Conservation (phyloP, 768 basidiomycete genomes). For the Lactifluus subvellereus region DNA sequence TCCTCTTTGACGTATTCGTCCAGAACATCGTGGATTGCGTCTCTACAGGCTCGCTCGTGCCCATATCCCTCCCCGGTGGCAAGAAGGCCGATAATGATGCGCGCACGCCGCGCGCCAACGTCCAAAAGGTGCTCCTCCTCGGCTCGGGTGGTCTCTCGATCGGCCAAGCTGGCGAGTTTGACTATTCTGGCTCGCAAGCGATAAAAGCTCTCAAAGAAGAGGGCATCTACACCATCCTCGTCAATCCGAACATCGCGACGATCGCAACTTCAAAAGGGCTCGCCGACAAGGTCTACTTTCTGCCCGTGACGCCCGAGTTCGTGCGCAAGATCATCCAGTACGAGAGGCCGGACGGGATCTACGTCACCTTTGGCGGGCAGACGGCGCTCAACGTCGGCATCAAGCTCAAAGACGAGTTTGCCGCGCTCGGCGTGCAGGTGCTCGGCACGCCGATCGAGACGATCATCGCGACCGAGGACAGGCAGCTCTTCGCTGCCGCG, state of each 20-base stretch:
- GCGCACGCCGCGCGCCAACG: constrained; percentile 64
- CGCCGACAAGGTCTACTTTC: constrained; percentile 99
- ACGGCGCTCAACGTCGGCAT: constrained; percentile 96
- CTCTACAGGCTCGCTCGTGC: constrained; percentile 45
- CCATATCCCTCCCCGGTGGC: constrained; percentile 72
- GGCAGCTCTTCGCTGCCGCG: constrained; percentile 87
- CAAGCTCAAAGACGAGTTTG: constrained; percentile 96
- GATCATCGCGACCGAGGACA: constrained; percentile 94
- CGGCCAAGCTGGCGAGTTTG: constrained; percentile 98
- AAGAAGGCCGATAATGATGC: constrained; percentile 76
- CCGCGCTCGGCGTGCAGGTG: constrained; percentile 80
- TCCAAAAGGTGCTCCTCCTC: constrained; percentile 92
- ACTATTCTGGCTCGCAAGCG: constrained; percentile 98
- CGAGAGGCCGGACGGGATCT: constrained; percentile 98
- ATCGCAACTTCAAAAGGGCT: constrained; percentile 96
- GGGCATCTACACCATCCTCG: constrained; percentile 97
- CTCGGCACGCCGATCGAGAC: constrained; percentile 97
- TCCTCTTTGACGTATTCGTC: constrained; percentile 97
- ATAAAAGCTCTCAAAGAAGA: constrained; percentile 99
- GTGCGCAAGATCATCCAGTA: constrained; percentile 97
- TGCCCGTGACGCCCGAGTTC: constrained; percentile 97
- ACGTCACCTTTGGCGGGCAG: constrained; percentile 97
- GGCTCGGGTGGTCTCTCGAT: constrained; percentile 98
- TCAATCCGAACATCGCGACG: constrained; percentile 99
- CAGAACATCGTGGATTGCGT: constrained; percentile 76